phyloP scores from a whole-genome alignment of 164 flowering plant species.

The Chloranthus sessilifolius region DNA sequence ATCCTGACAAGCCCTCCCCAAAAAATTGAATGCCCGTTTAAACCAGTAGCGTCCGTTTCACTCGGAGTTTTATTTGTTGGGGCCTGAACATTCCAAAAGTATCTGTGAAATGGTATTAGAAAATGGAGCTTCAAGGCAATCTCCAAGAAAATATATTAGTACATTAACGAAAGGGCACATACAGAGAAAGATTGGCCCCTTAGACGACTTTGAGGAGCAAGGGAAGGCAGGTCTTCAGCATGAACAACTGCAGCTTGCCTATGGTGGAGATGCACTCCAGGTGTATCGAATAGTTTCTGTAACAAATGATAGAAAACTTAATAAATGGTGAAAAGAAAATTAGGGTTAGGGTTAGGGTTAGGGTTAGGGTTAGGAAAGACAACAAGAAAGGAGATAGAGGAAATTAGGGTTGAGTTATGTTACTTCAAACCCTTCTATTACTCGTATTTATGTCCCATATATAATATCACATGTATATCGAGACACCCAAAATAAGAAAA shows the following conservation, averaged over 20 bases:
- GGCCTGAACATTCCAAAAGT: constrained; percentile 24
- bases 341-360: too few species aligned
- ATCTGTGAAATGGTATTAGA: constrained; percentile 1
- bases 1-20: constrained; percentile 98
- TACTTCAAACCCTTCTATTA: too few species aligned
- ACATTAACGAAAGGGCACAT: constrained; percentile 13
- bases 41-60: constrained; percentile 28
- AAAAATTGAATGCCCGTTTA: constrained; percentile 74
- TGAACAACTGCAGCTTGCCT: constrained; percentile 93
- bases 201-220: constrained; percentile 94
- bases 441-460: too few species aligned
- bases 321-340: not conserved
- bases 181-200: constrained; percentile 74
- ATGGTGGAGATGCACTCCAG: constrained; percentile 98
- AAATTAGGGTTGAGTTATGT: too few species aligned
- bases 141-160: not conserved
- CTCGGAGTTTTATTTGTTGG: constrained; percentile 14
- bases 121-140: not conserved
- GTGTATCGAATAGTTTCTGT: constrained; percentile 92
- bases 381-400: too few species aligned
- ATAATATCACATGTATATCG: too few species aligned
- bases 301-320: constrained; percentile 6
- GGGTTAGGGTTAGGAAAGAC: too few species aligned
- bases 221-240: constrained; percentile 82
- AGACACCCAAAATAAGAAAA: too few species aligned